Conservation (phyloP, 805 yeast species). For the Jamesozyma spencerorum region DNA sequence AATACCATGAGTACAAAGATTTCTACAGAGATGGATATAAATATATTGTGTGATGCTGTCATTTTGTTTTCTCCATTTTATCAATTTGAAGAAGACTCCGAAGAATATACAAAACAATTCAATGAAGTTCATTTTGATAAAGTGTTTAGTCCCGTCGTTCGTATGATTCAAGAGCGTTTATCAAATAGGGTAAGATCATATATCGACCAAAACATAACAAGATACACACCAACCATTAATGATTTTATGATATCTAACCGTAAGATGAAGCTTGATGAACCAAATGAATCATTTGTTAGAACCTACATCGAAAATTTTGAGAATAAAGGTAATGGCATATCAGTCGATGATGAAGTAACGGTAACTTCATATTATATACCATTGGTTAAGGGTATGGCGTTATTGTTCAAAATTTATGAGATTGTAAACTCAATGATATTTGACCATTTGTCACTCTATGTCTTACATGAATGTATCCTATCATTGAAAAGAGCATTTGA, state of each 20-base stretch:
- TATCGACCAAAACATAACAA: constrained; percentile 58
- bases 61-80: constrained; percentile 58
- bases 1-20: constrained; percentile 58
- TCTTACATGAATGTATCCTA: constrained; percentile 66
- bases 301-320: constrained; percentile 2
- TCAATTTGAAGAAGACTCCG: constrained; percentile 48
- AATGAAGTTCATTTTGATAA: constrained; percentile 40
- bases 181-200: constrained; percentile 70
- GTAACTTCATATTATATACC: constrained; percentile 53
- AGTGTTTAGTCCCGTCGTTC: constrained; percentile 59
- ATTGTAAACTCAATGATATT: constrained; percentile 68
- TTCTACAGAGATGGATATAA: constrained; percentile 60
- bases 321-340: background rate
- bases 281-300: constrained; percentile 9
- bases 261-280: constrained; percentile 18
- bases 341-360: background rate
- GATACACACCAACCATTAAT: constrained; percentile 55
- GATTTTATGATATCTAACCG: constrained; percentile 56
- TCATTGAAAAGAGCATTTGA: constrained; percentile 50
- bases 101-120: constrained; percentile 25
- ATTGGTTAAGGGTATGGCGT: constrained; percentile 52
- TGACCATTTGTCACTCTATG: constrained; percentile 81
- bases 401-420: constrained; percentile 72
- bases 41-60: constrained; percentile 64
- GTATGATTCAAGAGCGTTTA: constrained; percentile 71